Evolutionary conservation across 768 basidiomycete genomes (phyloP).

Genomic region (Boletellus ananas): DNA sequence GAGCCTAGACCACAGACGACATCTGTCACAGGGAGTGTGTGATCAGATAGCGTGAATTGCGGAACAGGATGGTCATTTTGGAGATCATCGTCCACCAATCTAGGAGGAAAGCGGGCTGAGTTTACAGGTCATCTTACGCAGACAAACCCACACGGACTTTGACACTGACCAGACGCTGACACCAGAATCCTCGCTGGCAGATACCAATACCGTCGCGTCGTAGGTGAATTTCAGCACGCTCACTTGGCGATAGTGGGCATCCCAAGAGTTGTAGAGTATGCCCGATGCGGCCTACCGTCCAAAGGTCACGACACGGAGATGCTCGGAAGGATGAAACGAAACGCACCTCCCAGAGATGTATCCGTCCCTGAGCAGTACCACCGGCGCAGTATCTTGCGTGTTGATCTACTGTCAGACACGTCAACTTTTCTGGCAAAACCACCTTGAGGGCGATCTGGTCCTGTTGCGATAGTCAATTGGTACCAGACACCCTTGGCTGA

Average conservation of each 20-base stretch:
- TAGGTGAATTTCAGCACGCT: constrained; percentile 78
- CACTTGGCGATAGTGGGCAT: constrained; percentile 92
- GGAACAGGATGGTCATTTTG: constrained; percentile 75
- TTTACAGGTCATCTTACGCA: constrained; percentile 8
- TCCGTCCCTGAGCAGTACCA: constrained; percentile 81
- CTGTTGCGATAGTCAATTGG: constrained; percentile 37
- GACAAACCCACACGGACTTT: constrained; percentile 50
- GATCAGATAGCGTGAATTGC: constrained; percentile 80
- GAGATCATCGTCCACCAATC: constrained; percentile 71
- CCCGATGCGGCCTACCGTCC: constrained; percentile 78
- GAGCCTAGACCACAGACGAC: constrained; percentile 74
- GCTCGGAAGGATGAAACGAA: not conserved
- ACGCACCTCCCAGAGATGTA: constrained; percentile 95
- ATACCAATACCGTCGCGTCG: constrained; percentile 76
- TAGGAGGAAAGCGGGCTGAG: constrained; percentile 27
- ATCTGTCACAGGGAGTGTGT: constrained; percentile 86
- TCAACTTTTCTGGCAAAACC: constrained; percentile 85
- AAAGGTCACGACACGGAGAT: constrained; percentile 14
- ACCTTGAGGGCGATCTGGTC: constrained; percentile 87
- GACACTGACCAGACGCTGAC: constrained; percentile 87
- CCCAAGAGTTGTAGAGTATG: constrained; percentile 87
- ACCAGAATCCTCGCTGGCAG: constrained; percentile 88
- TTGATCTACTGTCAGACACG: constrained; percentile 72
- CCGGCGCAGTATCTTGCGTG: constrained; percentile 79
- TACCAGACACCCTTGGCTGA: not conserved